Evolutionary conservation across 2,329 filamentous ascomycete species (phyloP).

Genomic region (Fusarium verticillioides): DNA sequence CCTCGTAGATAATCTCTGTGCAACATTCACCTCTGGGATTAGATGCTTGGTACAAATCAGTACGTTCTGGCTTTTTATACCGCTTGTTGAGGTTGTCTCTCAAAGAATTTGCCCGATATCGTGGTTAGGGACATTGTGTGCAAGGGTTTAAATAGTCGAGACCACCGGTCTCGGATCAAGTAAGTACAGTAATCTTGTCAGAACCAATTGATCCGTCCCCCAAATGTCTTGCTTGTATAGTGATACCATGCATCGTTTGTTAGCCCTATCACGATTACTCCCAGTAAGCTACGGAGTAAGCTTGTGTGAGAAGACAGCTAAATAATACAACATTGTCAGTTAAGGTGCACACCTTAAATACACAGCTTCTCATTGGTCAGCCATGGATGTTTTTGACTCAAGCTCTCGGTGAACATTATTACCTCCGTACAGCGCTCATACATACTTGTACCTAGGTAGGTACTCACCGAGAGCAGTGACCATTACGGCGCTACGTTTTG

Average conservation of each 20-base stretch:
- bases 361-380: constrained; percentile 33
- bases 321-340: not conserved
- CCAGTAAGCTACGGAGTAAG: not conserved
- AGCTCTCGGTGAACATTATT: constrained; percentile 4
- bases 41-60: not conserved
- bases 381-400: not conserved
- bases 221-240: not conserved
- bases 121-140: constrained; percentile 4
- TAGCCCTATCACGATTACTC: constrained; percentile 24
- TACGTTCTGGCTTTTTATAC: constrained; percentile 16
- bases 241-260: not conserved
- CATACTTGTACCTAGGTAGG: too few species aligned
- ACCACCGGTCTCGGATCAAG: constrained; percentile 24
- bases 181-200: not conserved
- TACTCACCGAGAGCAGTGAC: not conserved
- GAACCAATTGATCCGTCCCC: not conserved
- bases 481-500: constrained; percentile 35
- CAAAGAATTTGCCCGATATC: constrained; percentile 8
- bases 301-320: not conserved
- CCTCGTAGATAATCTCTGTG: not conserved
- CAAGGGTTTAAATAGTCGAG: constrained; percentile 9
- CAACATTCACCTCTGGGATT: not conserved
- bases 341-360: constrained; percentile 2
- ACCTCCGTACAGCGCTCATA: not conserved
- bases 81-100: not conserved